Percentiles rank a stretch among this genome's conserved stretches.
phyloP scores from a whole-genome alignment of 2,329 filamentous ascomycete genomes.

The Xylariales sp. region DNA sequence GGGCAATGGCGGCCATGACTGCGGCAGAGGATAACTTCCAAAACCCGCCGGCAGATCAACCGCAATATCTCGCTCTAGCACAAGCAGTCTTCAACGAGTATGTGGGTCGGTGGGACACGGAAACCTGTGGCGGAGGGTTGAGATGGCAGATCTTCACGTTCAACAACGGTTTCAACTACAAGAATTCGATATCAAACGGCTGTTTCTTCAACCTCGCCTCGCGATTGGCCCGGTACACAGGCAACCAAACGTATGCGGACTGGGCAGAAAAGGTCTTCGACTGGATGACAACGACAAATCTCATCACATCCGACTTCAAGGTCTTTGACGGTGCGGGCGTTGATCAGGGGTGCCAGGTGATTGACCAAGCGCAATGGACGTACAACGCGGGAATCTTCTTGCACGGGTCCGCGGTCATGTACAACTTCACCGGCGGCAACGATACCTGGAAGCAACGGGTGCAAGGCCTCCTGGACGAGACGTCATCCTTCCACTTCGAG shows the following conservation, averaged over 20 bases:
- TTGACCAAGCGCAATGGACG: constrained; percentile 60
- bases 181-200: constrained; percentile 38
- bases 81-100: constrained; percentile 62
- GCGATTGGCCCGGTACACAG: constrained; percentile 59
- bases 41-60: constrained; percentile 41
- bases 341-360: constrained; percentile 41
- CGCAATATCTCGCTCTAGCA: constrained; percentile 59
- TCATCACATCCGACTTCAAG: constrained; percentile 10
- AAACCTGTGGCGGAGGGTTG: constrained; percentile 55
- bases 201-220: constrained; percentile 47
- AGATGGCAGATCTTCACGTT: constrained; percentile 62
- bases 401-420: constrained; percentile 57
- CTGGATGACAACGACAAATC: constrained; percentile 34
- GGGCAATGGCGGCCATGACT: constrained; percentile 58
- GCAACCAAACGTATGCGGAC: constrained; percentile 57
- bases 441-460: constrained; percentile 53
- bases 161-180: constrained; percentile 55
- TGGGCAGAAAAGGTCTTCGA: constrained; percentile 56
- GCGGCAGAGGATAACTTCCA: constrained; percentile 59
- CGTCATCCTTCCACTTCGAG: constrained; percentile 52
- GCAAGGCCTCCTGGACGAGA: constrained; percentile 50
- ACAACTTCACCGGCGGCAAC: constrained; percentile 51
- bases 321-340: constrained; percentile 32
- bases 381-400: constrained; percentile 67
- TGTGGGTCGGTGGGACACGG: constrained; percentile 51